Percentiles rank a stretch among this genome's conserved stretches.
phyloP scores from a whole-genome alignment of 139 green algal genomes.

The Limnomonas spitsbergensis region DNA sequence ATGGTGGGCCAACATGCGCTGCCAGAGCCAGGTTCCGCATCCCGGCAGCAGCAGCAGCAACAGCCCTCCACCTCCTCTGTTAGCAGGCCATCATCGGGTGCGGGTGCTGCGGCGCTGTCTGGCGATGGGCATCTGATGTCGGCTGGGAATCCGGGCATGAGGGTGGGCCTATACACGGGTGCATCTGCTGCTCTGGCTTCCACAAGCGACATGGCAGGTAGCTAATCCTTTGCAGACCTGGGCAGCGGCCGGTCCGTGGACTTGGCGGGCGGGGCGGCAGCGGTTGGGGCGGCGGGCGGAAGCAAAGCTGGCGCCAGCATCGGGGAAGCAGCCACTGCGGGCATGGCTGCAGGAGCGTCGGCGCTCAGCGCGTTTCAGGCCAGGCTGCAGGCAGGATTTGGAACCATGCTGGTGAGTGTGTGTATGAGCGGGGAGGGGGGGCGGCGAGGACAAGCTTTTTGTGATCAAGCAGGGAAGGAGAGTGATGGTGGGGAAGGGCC shows the following conservation, averaged over 20 bases:
- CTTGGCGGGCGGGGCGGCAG: not conserved
- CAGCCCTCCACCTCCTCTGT: conserved; percentile 34
- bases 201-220: conserved; percentile 14
- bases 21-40: not conserved
- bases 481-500: too few relatives aligned
- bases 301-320: not conserved
- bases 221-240: conserved; percentile 44
- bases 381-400: not conserved
- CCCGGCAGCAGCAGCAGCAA: conserved; percentile 11
- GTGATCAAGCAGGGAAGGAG: not conserved
- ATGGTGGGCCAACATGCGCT: conserved; percentile 42
- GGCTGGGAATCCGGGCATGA: not conserved
- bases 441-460: too few relatives aligned
- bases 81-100: not conserved
- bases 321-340: not conserved
- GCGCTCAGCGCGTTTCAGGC: not conserved
- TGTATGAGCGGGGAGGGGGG: too few relatives aligned
- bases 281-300: not conserved
- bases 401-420: conserved; percentile 11
- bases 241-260: too few relatives aligned
- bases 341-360: not conserved
- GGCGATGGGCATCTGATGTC: too few relatives aligned
- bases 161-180: not conserved
- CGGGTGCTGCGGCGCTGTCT: not conserved
- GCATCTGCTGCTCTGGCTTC: not conserved